Percentiles rank a stretch among this genome's conserved stretches.
These are phyloP conservation scores for Pezizomycotina sp. DNA, from an alignment of 2,329 filamentous ascomycete genomes.

Conservation along the genomic window DNA sequence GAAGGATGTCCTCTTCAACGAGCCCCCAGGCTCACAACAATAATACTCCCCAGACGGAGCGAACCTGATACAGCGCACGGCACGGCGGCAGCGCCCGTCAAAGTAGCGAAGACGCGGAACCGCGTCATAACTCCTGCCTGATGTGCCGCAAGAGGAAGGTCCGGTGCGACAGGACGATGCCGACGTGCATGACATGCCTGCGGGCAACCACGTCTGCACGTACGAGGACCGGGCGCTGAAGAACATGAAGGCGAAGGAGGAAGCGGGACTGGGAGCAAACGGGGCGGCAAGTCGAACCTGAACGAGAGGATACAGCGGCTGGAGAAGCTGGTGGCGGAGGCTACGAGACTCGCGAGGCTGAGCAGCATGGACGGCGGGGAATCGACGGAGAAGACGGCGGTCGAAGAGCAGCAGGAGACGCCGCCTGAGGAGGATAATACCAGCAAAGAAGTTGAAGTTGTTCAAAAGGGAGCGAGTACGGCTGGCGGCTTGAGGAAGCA, in stretches of 20 bases:
- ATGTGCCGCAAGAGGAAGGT: conserved; percentile 17
- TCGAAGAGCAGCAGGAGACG: background rate
- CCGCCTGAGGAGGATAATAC: conserved; percentile 4
- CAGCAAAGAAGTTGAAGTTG: background rate
- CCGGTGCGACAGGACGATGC: conserved; percentile 14
- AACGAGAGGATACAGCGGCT: conserved; percentile 16
- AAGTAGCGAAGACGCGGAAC: too few relatives aligned
- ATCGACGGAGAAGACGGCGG: background rate
- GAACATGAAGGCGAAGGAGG: conserved; percentile 8
- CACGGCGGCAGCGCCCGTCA: too few relatives aligned
- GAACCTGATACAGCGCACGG: too few relatives aligned
- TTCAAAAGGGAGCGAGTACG: background rate
- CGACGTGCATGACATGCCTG: conserved; percentile 13
- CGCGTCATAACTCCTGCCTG: too few relatives aligned
- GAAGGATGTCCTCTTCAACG: too few relatives aligned
- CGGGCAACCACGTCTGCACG: conserved; percentile 8
- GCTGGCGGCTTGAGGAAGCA: conserved; percentile 8
- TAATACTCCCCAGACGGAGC: too few relatives aligned
- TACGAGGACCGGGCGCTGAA: conserved; percentile 9
- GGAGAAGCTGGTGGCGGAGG: conserved; percentile 8
- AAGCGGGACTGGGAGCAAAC: conserved; percentile 13
- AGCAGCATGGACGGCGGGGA: background rate
- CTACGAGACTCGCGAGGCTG: background rate
- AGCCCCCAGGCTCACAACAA: too few relatives aligned
- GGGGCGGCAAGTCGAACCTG: too few relatives aligned